Percentiles rank a stretch among this genome's conserved stretches.
phyloP scores from a whole-genome alignment of 805 yeast species.

The Lipomyces anomalus region DNA sequence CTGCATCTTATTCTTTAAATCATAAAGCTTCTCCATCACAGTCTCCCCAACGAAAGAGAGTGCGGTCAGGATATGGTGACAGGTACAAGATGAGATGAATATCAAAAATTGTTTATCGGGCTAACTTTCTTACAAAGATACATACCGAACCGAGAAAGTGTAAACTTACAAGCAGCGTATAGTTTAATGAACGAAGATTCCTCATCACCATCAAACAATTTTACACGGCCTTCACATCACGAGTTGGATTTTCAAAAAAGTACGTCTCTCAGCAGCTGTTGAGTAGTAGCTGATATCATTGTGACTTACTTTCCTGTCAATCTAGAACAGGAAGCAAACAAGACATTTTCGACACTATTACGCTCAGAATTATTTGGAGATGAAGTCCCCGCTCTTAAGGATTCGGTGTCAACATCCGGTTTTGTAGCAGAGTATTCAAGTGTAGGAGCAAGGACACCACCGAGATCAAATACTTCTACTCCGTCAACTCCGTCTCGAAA shows the following conservation, averaged over 20 bases:
- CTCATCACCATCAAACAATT: slow-evolving; percentile 23
- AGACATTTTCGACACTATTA: slow-evolving; percentile 78
- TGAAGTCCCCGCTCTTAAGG: slow-evolving; percentile 49
- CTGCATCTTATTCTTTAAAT: neutral
- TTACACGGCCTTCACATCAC: slow-evolving; percentile 29
- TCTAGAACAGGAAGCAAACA: slow-evolving; percentile 70
- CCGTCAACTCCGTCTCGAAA: slow-evolving; percentile 44
- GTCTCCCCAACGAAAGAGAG: neutral
- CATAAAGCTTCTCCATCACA: neutral
- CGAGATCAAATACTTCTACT: slow-evolving; percentile 8
- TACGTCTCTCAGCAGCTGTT: slow-evolving; percentile 3
- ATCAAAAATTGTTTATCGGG: no score
- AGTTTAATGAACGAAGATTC: slow-evolving; percentile 45
- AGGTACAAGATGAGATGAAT: slow-evolving; percentile 26
- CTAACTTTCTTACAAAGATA: no score
- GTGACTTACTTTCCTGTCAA: neutral
- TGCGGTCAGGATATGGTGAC: neutral
- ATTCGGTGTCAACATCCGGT: neutral
- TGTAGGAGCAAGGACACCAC: neutral
- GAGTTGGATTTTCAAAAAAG: slow-evolving; percentile 59
- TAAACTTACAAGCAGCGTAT: slow-evolving; percentile 82
- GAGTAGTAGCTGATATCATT: no score
- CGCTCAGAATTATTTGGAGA: slow-evolving; percentile 91
- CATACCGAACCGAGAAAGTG: slow-evolving; percentile 81
- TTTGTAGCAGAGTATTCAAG: neutral